Base-by-base conservation (phyloP, 306 rosid species). In the Urtica urens region DNA sequence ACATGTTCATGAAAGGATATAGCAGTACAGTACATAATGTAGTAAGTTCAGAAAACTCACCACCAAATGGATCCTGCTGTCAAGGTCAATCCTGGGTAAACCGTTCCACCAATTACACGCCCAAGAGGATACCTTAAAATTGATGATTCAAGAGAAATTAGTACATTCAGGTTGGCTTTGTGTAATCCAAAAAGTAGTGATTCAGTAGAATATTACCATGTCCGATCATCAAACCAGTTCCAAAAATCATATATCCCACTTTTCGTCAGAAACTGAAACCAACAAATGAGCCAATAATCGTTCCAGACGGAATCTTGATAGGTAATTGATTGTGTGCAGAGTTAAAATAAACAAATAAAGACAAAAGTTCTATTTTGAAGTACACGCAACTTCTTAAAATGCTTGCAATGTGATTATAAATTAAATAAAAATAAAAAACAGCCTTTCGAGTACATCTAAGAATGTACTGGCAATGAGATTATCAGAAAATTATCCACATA, bases 191-290 rank as follows among this genome's bases (percentile, higher is more conserved):
- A 44, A 46, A 7, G 15, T 12, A 10, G 17, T 12, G 35, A 53
- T n/a, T 25, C 25, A 35, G 25, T 18, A 34, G 58, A 64, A 60
- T 52, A 44, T 48, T 82, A 90, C 97, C 95, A 90, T 49, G 97
- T 90, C 29, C 97, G 81, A 51, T 90, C 97, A 71, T 90, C 97
- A 62, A 90, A 90, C 97, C 97, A 90, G 67, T 90, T 90, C 97
- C 95, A 84, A 69, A 90, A 90, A 42, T 90, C 95, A 69, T 90
- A 90, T 69, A 84, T 81, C 51, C 97, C 97, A 60, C 79, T 90
- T 83, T 90, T 90, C 2, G 87, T 70, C 71, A 90, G 78, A 79
- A 33, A 81, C 97, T 90, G 97, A 54, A 80, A 71, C 72, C 63
- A 78, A 71, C 50, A 74, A 61, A 69, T 19, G 54, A 43, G 35